Conservation (phyloP, 331 rosid genomes). For the Erythrophleum ivorense region DNA sequence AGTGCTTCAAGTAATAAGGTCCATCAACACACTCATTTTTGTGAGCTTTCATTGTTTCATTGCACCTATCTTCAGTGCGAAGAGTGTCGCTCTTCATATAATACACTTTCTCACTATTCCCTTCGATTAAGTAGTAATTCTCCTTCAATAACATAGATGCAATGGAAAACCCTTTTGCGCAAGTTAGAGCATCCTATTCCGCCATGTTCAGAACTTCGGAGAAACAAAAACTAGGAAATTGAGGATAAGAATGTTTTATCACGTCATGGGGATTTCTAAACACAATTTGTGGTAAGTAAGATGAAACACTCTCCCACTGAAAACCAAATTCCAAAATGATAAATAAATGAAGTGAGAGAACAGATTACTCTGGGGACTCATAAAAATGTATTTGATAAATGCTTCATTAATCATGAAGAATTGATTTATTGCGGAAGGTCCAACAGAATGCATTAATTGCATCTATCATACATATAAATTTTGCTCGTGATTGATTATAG, state of each 20-base stretch:
- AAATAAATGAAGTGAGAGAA: background rate
- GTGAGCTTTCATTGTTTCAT: too few relatives aligned
- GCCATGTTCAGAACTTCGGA: too few relatives aligned
- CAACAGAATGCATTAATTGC: background rate
- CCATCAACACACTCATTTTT: too few relatives aligned
- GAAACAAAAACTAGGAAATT: background rate
- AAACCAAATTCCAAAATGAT: background rate
- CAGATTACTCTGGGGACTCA: background rate
- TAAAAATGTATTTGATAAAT: background rate
- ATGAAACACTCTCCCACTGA: background rate
- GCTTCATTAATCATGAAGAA: background rate
- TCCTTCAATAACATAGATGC: background rate
- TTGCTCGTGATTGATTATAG: background rate
- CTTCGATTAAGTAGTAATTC: background rate
- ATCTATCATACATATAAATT: background rate
- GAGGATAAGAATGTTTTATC: background rate
- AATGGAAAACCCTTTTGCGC: too few relatives aligned
- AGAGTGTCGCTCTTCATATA: background rate
- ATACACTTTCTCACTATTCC: background rate
- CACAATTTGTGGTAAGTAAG: background rate
- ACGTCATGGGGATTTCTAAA: too few relatives aligned
- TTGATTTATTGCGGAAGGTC: background rate
- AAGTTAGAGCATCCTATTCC: too few relatives aligned
- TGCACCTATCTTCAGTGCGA: too few relatives aligned
- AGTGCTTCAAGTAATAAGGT: background rate